These are phyloP conservation scores for Lagerstroemia speciosa DNA, from an alignment of 345 rosid species.

Conservation along the genomic window DNA sequence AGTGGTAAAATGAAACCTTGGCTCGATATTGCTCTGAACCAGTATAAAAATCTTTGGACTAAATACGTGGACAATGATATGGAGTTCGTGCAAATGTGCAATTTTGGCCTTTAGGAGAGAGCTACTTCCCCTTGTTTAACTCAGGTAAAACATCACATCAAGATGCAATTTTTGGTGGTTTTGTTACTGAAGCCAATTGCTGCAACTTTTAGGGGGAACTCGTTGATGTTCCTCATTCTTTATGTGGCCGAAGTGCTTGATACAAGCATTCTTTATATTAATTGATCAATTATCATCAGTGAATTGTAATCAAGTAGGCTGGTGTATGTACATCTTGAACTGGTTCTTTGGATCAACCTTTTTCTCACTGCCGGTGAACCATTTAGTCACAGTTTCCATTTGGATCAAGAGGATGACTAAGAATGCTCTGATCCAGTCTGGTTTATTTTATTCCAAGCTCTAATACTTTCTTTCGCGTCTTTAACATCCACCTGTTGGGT, in stretches of 20 bases:
- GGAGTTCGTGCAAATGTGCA: conserved; percentile 75
- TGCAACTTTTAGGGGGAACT: conserved; percentile 18
- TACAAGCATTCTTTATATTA: conserved; percentile 10
- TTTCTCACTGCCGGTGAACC: neutral
- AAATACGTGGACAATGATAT: conserved; percentile 74
- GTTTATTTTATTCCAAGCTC: too few species aligned
- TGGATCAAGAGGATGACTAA: too few species aligned
- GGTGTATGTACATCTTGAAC: conserved; percentile 9
- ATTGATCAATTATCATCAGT: conserved; percentile 4
- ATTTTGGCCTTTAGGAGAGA: conserved; percentile 63
- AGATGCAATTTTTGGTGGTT: neutral
- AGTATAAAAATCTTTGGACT: conserved; percentile 82
- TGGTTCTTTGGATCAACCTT: conserved; percentile 6
- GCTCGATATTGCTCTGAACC: conserved; percentile 90
- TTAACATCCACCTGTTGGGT: too few species aligned
- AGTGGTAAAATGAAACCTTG: conserved; percentile 98
- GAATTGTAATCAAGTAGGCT: conserved; percentile 19
- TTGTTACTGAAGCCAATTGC: conserved; percentile 18
- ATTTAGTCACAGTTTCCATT: too few species aligned
- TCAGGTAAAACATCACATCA: neutral
- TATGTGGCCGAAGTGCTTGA: conserved; percentile 6
- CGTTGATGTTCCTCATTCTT: conserved; percentile 7
- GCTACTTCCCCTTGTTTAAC: neutral
- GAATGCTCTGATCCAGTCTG: too few species aligned
- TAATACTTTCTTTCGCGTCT: too few species aligned